Evolutionary conservation across 805 yeast genomes (phyloP).

Genomic region (Maudiozyma pseudohumilis): DNA sequence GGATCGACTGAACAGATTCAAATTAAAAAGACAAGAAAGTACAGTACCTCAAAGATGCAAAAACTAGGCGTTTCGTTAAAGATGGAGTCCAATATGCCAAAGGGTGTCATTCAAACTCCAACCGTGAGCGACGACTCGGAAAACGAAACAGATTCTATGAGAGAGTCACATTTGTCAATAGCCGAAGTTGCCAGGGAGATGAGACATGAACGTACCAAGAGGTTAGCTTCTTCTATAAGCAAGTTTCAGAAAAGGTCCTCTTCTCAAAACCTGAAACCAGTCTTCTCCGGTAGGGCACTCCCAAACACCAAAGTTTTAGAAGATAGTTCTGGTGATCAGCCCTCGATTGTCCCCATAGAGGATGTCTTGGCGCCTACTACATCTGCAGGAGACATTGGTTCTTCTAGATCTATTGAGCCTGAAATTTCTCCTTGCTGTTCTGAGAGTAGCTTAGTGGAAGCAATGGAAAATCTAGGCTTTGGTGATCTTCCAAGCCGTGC

Average conservation of each 20-base stretch:
- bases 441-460: conserved; percentile 26
- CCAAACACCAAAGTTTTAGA: conserved; percentile 60
- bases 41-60: conserved; percentile 52
- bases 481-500: conserved; percentile 87
- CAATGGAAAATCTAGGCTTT: conserved; percentile 42
- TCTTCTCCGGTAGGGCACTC: conserved; percentile 60
- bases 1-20: conserved; percentile 8
- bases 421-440: conserved; percentile 28
- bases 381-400: conserved; percentile 1
- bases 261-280: conserved; percentile 35
- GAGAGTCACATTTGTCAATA: conserved; percentile 9
- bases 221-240: conserved; percentile 1
- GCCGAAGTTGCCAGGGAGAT: conserved; percentile 8
- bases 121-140: conserved; percentile 25
- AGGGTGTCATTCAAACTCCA: conserved; percentile 22
- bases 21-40: conserved; percentile 17
- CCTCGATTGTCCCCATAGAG: conserved; percentile 49
- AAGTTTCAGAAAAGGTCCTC: conserved; percentile 4
- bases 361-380: conserved; percentile 10
- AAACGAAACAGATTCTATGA: conserved; percentile 21
- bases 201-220: conserved; percentile 2
- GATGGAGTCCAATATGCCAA: conserved; percentile 54
- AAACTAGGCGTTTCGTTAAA: conserved; percentile 69
- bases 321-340: conserved; percentile 59
- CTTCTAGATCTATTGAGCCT: conserved; percentile 11